Conservation (phyloP, 306 rosid species). For the Morella rubra region DNA sequence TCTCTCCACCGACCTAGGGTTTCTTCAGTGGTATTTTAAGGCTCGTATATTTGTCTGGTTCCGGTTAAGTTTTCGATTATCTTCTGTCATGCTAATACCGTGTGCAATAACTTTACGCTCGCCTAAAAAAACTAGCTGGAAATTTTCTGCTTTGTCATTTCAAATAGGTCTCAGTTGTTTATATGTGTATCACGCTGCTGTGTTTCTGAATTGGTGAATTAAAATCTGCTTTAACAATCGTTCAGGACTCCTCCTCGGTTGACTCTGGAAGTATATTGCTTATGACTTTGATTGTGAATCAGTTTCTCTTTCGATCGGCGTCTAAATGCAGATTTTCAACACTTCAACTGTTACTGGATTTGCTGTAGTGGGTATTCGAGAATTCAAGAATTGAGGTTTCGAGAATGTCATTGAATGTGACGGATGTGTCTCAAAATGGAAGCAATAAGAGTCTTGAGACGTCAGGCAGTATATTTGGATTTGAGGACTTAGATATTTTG, state of each 20-base stretch:
- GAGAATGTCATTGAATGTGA: slow-evolving; percentile 5
- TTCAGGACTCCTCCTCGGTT: not conserved
- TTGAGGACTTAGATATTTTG: slow-evolving; percentile 10
- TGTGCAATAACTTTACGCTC: not conserved
- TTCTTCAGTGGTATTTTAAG: not conserved
- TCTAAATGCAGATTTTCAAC: not conserved
- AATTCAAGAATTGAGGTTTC: not conserved
- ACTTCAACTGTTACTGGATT: not conserved
- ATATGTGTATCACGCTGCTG: not conserved
- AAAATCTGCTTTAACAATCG: not conserved
- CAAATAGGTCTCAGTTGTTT: not conserved
- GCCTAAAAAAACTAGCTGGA: not conserved
- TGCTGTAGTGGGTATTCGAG: not conserved
- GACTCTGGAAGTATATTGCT: not conserved
- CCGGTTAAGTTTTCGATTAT: not conserved
- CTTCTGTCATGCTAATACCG: not conserved
- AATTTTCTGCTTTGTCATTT: not conserved
- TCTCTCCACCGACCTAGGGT: not conserved
- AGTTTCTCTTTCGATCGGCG: not conserved
- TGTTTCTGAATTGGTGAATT: not conserved
- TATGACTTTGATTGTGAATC: not conserved
- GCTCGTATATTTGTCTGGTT: not conserved
- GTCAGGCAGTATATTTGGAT: slow-evolving; percentile 11
- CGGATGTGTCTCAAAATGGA: slow-evolving; percentile 18
- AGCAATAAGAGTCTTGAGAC: slow-evolving; percentile 3